Percentiles rank a stretch among this genome's conserved stretches.
Evolutionary conservation across 495 filamentous ascomycete species (phyloP).

Genomic region (Penicillium longicatenatum): DNA sequence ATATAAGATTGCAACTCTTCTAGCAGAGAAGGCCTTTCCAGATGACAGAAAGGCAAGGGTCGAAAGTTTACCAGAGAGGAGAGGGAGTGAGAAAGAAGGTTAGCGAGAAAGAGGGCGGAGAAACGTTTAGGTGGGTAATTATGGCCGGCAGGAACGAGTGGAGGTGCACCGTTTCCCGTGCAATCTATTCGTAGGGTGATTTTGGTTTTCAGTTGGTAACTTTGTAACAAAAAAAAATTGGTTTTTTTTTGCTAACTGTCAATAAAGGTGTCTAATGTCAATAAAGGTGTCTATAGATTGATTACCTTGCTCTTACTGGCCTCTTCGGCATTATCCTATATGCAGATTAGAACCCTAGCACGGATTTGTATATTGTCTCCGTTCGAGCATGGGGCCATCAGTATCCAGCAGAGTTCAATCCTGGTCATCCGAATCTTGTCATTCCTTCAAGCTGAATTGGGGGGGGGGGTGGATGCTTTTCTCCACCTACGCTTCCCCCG

Average conservation of each 20-base stretch:
- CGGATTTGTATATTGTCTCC: no score
- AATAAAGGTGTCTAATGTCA: no score
- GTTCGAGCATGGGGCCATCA: no score
- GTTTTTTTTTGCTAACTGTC: not conserved
- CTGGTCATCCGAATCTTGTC: not conserved
- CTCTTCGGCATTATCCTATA: no score
- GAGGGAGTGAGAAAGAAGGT: conserved; percentile 19
- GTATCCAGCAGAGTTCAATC: not conserved
- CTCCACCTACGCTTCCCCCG: not conserved
- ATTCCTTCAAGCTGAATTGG: not conserved
- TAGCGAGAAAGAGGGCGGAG: conserved; percentile 17
- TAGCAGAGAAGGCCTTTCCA: not conserved
- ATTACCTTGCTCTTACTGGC: not conserved
- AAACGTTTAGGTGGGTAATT: conserved; percentile 11
- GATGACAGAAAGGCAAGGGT: not conserved
- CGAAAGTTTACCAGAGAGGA: conserved; percentile 4
- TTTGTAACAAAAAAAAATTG: not conserved
- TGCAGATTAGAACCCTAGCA: no score
- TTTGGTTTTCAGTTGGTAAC: not conserved
- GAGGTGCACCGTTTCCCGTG: conserved; percentile 2
- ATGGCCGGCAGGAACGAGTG: conserved; percentile 10
- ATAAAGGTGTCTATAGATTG: not conserved
- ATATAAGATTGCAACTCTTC: not conserved
- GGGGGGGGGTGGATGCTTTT: no score
- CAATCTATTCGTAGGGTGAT: not conserved